Evolutionary conservation across 345 rosid species (phyloP), one percentile per base, ranked within the genome.

Genomic region (Nasturtium officinale): DNA sequence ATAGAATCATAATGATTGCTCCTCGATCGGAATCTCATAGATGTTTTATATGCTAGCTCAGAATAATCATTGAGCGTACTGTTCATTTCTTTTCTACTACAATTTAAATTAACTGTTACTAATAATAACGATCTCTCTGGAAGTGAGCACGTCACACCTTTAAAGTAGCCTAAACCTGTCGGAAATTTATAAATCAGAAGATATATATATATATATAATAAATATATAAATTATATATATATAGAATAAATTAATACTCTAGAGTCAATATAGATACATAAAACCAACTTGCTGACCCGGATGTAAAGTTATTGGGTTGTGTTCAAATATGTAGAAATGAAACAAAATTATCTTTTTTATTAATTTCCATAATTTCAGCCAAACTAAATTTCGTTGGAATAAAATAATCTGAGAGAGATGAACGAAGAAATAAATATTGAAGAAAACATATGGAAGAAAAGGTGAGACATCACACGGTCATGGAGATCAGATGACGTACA

Each of bases 401-500:
- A 8, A 28, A 15, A 20, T 20, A 50, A 10, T 9, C n/a, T 37
- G 18, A 7, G 15, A 54, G 52, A 67, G 25, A n/a, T 16, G 16
- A 67, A 68, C 2, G 16, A 2, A 12, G 13, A 38, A 30, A 26
- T 37, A 47, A 6, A 32, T 28, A 13, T 13, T n/a, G 59, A 74
- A 17, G 53, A 15, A 48, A 48, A 26, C 9, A 20, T 45, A 65
- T 64, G 23, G 78, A 65, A 74, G 73, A 64, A 40, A 64, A 30
- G 70, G 73, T 74, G 67, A 74, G 61, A 67, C 61, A 74, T 75
- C 78, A 67, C 62, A 75, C 61, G 18, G 73, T 38, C 78, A 74
- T 59, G 61, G 53, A 57, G 78, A 65, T 33, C 65, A 74, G 71
- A 73, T 43, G 57, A 45, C 56, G 59, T 65, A 65, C 65, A 65